Base-by-base conservation (phyloP, 2,329 filamentous ascomycete genomes). In the Cladobotryum mycophilum region DNA sequence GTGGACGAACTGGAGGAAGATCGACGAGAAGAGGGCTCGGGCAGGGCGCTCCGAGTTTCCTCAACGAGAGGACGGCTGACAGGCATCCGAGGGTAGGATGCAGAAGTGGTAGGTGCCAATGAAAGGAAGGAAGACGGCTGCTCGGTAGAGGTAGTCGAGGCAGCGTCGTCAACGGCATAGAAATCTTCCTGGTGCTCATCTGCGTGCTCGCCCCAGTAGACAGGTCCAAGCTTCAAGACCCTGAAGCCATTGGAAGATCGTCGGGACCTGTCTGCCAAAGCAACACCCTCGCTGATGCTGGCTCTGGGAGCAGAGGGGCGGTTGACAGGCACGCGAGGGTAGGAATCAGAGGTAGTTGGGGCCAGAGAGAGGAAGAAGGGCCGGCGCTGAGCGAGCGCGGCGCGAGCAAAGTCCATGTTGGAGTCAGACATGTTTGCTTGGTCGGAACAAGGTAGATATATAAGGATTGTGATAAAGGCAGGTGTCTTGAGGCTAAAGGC, bases 201-300 rank as follows among this genome's bases (percentile, higher is more conserved):
- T 25, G 70, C 68, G 66, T 81, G 77, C 71, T 79, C 80, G 57
- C 81, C 81, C 66, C 73, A 82, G 74, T 84, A 79, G 54, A 84
- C 80, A 25, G 81, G 81, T 22, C 79, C 78, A 51, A 85, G 78
- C 73, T 82, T 84, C 57, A 85, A 76, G 64, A 85, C 79, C 52
- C 75, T 72, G 57, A 70, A 67, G 54, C 70, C 64, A 64, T 75
- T 79, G 52, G 77, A 80, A 56, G 74, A 76, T 65, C 80, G 79
- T 63, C 78, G 74, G 15, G 38, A 12, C 38, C 38, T 17, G 4
- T 41, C 17, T 5, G 15, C 3, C 25, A 30, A 30, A 30, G 25
- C 25, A 30, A 30, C 25, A 30, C 25, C 25, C 25, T 30, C 25
- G 6, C 25, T 30, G 15, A 41, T 65, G 60, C 53, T 65, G 60